These are phyloP conservation scores for Fusarium tuaranense DNA, from an alignment of 2,329 filamentous ascomycete genomes.

Conservation along the genomic window DNA sequence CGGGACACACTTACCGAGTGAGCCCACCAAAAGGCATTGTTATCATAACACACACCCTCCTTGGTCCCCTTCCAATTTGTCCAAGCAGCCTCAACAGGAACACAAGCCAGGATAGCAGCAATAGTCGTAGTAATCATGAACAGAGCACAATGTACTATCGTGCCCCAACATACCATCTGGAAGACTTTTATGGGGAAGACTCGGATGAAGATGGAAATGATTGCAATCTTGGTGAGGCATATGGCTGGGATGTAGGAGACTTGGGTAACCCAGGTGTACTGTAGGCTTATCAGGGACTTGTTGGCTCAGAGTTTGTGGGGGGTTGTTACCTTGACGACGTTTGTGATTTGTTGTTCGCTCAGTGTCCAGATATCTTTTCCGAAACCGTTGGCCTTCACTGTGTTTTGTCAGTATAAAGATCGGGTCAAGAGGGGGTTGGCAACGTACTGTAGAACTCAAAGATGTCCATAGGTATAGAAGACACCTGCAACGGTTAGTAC, in stretches of 20 bases:
- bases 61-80: not conserved
- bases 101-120: not conserved
- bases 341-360: not conserved
- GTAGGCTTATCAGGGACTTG: not conserved
- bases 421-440: not conserved
- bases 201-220: not conserved
- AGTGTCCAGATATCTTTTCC: conserved; percentile 3
- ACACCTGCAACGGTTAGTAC: not conserved
- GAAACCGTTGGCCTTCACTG: conserved; percentile 6
- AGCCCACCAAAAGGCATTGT: conserved; percentile 1
- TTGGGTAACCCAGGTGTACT: conserved; percentile 6
- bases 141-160: not conserved
- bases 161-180: not conserved
- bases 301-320: not conserved
- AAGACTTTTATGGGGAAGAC: not conserved
- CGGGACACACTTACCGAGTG: not conserved
- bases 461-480: not conserved
- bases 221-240: conserved; percentile 1
- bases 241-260: conserved; percentile 6
- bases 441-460: not conserved
- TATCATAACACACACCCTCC: not conserved
- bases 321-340: not conserved
- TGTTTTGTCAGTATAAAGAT: not conserved
- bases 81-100: not conserved
- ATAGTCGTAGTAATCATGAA: not conserved